These are phyloP conservation scores for Collybia nuda DNA, from an alignment of 768 basidiomycete genomes.

Conservation along the genomic window DNA sequence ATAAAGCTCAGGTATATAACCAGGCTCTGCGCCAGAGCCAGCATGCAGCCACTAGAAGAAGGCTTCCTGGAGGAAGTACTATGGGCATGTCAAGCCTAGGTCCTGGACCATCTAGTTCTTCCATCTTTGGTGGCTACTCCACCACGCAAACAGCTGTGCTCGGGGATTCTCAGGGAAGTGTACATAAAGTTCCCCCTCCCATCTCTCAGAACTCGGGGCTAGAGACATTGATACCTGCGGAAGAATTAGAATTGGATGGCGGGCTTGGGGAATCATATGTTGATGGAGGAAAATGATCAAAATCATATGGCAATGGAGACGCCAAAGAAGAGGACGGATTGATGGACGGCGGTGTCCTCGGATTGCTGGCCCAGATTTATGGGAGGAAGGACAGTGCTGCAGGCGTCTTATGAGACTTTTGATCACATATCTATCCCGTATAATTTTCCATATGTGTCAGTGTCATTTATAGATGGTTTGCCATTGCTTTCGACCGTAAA, in stretches of 20 bases:
- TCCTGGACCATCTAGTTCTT: constrained; percentile 35
- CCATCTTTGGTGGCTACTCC: constrained; percentile 47
- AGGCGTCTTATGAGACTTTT: constrained; percentile 39
- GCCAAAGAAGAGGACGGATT: constrained; percentile 60
- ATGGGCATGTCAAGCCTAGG: constrained; percentile 49
- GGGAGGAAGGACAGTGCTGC: constrained; percentile 54
- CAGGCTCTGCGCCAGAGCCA: constrained; percentile 73
- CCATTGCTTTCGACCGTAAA: too few species aligned
- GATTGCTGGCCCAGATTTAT: constrained; percentile 86
- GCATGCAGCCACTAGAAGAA: constrained; percentile 47
- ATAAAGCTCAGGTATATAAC: constrained; percentile 73
- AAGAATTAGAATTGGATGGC: constrained; percentile 50
- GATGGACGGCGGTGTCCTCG: constrained; percentile 83
- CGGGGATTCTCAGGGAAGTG: constrained; percentile 72
- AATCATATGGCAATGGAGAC: constrained; percentile 41
- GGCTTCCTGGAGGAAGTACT: constrained; percentile 47
- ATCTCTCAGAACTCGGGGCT: constrained; percentile 3
- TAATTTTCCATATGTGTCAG: constrained; percentile 6
- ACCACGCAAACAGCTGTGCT: constrained; percentile 72
- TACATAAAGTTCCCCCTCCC: constrained; percentile 15
- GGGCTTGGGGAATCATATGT: constrained; percentile 75
- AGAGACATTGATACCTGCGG: constrained; percentile 32
- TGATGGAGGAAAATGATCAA: constrained; percentile 54
- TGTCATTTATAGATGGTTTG: constrained; percentile 3
- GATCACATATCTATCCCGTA: background rate